Evolutionary conservation across 2,329 filamentous ascomycete species (phyloP), one percentile per base, ranked within the genome.

Genomic region (Ophiostoma angusticollis): DNA sequence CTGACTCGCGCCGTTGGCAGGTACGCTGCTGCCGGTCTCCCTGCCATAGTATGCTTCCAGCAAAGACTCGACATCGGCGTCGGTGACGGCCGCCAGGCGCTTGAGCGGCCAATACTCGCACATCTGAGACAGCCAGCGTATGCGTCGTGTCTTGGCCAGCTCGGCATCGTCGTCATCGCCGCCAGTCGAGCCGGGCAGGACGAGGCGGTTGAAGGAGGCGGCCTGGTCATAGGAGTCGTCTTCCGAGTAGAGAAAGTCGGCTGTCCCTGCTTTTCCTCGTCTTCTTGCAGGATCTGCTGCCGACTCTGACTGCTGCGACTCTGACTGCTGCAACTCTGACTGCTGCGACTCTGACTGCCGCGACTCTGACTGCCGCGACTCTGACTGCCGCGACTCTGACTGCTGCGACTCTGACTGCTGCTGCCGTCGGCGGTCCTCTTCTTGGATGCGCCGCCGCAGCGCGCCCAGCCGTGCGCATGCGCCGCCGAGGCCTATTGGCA

Each of bases 71-170:
- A 95, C 77, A 49, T 96, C 87, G 8, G 71, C 70, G 51, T 94
- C 84, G 4, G 73, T 80, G 46, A 96, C 80, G 29, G 71, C 68
- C 7, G 86, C 85, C 1, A 98, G 71, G 14, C 83, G 75, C 46
- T 78, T 78, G 19, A 98, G 68, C 2, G 91, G 87, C 91, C 91
- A 98, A 61, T 98, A 98, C 64, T 98, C 91, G 68, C 91, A 98
- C 37, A 98, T 85, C 56, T 98, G 91, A 16, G 82, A 76, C 1
- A 98, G 67, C 91, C 91, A 98, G 42, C 91, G 74, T 67, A 93
- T 87, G 37, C 91, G 73, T 43, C 89, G 70, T 17, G 74, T 86
- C 54, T 85, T 85, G 13, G 77, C 12, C 18, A n/a, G 16, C n/a
- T 33, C 28, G 23, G 33, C 41, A 2, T 23, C 37, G 18, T 29